These are phyloP conservation scores for Vickermania ingenoplastis DNA, from an alignment of 208 protist species.

Conservation along the genomic window DNA sequence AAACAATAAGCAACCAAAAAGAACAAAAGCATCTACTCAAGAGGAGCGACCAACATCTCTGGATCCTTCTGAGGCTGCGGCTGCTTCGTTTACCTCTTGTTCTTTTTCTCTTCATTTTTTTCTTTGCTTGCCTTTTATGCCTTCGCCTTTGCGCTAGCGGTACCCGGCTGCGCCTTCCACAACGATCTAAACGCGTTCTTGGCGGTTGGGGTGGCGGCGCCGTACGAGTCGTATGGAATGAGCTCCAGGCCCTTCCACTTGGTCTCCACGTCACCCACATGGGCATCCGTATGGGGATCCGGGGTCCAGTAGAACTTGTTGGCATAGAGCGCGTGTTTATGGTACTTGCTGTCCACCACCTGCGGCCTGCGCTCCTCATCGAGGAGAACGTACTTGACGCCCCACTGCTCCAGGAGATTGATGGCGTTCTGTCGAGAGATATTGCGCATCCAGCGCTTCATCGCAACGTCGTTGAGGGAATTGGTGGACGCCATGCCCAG, in stretches of 20 bases:
- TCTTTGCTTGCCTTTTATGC: not conserved
- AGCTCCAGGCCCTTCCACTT: conserved; percentile 77
- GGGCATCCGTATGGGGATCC: conserved; percentile 56
- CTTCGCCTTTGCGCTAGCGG: not conserved
- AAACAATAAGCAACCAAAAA: too few relatives aligned
- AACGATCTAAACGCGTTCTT: conserved; percentile 25
- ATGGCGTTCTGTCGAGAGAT: conserved; percentile 63
- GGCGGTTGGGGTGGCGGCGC: conserved; percentile 31
- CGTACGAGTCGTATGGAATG: conserved; percentile 62
- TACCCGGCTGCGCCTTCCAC: conserved; percentile 8
- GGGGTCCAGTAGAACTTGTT: conserved; percentile 79
- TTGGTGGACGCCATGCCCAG: conserved; percentile 41
- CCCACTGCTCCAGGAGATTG: conserved; percentile 65
- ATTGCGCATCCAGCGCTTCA: conserved; percentile 22
- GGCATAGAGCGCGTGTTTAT: conserved; percentile 60
- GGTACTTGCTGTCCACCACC: conserved; percentile 62
- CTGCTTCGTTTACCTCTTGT: conserved; percentile 9
- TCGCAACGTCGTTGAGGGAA: conserved; percentile 32
- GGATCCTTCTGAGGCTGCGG: too few relatives aligned
- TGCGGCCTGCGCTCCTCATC: conserved; percentile 75
- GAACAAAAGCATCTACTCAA: too few relatives aligned
- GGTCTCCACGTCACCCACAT: conserved; percentile 69
- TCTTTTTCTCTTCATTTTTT: conserved; percentile 7
- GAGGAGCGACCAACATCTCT: too few relatives aligned
- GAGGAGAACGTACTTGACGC: conserved; percentile 67